A percentile compares a stretch with the other conserved stretches of the same genome.
Conservation (phyloP, 441 rosid species). For the Theobroma grandiflorum region DNA sequence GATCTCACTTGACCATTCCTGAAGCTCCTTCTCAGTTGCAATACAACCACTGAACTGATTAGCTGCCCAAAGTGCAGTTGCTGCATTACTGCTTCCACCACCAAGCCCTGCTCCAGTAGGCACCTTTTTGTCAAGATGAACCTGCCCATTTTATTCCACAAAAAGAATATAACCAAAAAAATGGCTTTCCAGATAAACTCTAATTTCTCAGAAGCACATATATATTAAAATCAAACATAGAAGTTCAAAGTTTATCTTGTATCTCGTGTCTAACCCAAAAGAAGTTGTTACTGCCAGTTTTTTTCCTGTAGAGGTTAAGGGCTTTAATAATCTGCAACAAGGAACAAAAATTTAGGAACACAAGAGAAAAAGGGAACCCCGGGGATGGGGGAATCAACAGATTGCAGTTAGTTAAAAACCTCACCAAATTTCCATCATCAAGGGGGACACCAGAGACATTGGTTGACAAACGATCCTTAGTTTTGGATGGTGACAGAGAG, state of each 20-base stretch:
- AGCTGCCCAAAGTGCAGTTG: slow-evolving; percentile 99
- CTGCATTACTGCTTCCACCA: slow-evolving; percentile 98
- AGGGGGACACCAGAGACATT: slow-evolving; percentile 91
- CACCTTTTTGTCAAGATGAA: slow-evolving; percentile 89
- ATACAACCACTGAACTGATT: slow-evolving; percentile 80
- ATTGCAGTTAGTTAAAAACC: background rate
- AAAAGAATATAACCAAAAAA: slow-evolving; percentile 9
- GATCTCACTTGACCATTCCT: slow-evolving; percentile 94
- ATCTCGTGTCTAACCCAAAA: slow-evolving; percentile 71
- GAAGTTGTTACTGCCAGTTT: slow-evolving; percentile 76
- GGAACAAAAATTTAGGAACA: slow-evolving; percentile 25
- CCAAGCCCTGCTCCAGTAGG: slow-evolving; percentile 98
- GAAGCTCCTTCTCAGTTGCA: slow-evolving; percentile 89
- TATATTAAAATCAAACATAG: background rate
- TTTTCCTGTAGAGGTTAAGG: slow-evolving; percentile 85
- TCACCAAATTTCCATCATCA: slow-evolving; percentile 78
- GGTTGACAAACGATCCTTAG: slow-evolving; percentile 80
- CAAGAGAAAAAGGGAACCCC: slow-evolving; percentile 18
- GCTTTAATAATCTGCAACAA: slow-evolving; percentile 89
- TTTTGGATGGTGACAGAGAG: slow-evolving; percentile 84
- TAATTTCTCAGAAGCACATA: slow-evolving; percentile 7
- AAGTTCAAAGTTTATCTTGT: background rate
- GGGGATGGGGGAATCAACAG: slow-evolving; percentile 14
- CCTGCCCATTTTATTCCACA: slow-evolving; percentile 48
- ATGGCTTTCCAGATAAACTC: background rate